phyloP scores from a whole-genome alignment of 2,329 filamentous ascomycete genomes.

The Aureobasidium melanogenum region DNA sequence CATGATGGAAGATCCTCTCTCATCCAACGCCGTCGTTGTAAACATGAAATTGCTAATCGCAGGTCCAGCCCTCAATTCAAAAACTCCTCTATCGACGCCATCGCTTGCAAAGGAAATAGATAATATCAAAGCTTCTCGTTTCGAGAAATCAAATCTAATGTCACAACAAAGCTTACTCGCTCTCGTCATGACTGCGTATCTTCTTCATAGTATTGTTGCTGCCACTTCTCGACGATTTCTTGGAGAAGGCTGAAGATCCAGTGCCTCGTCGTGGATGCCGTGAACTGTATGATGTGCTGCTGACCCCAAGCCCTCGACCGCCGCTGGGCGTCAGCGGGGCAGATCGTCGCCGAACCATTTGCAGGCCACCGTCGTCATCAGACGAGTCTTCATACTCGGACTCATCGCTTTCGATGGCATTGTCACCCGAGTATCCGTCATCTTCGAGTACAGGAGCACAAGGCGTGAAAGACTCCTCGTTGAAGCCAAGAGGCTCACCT shows the following conservation, averaged over 20 bases:
- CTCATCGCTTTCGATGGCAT: conserved; percentile 33
- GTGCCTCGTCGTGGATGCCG: conserved; percentile 24
- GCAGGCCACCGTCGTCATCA: conserved; percentile 31
- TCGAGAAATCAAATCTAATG: background rate
- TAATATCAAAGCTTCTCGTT: background rate
- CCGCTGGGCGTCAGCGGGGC: conserved; percentile 13
- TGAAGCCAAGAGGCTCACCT: background rate
- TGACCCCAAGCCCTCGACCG: conserved; percentile 26
- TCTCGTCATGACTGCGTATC: conserved; percentile 22
- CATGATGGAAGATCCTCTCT: background rate
- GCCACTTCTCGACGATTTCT: conserved; percentile 37
- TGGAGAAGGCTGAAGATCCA: conserved; percentile 24
- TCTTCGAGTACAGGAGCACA: conserved; percentile 15
- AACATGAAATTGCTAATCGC: conserved; percentile 4
- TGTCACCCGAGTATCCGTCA: conserved; percentile 30
- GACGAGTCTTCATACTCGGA: conserved; percentile 30
- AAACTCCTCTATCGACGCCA: conserved; percentile 9
- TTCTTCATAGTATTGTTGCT: conserved; percentile 45
- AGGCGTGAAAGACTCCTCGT: background rate
- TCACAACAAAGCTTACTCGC: background rate
- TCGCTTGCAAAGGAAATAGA: conserved; percentile 5
- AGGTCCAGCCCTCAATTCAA: background rate
- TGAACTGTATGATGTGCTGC: conserved; percentile 26
- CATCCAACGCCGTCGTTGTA: conserved; percentile 3
- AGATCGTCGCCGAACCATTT: conserved; percentile 27